Conservation (phyloP, 2,329 filamentous ascomycete genomes). For the Curvularia spicifera region DNA sequence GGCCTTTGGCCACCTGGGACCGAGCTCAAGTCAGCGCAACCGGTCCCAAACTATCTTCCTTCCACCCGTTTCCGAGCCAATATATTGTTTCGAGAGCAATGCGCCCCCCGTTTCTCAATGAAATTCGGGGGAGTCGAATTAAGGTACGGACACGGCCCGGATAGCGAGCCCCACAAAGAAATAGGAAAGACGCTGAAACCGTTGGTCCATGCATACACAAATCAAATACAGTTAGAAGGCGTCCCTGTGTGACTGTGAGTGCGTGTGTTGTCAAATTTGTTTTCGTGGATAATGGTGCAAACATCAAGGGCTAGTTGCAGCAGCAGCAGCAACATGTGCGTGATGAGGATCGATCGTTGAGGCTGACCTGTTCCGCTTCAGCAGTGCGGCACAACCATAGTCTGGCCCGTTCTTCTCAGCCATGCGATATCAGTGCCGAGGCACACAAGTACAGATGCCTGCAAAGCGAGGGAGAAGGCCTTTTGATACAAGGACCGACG, state of each 20-base stretch:
- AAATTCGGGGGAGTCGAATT: slow-evolving; percentile 13
- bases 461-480: background rate
- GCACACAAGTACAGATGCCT: background rate
- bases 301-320: background rate
- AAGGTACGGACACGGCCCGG: slow-evolving; percentile 19
- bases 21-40: slow-evolving; percentile 10
- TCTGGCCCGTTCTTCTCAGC: slow-evolving; percentile 1
- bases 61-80: background rate
- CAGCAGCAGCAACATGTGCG: background rate
- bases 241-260: background rate
- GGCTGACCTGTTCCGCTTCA: slow-evolving; percentile 6
- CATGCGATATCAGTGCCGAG: slow-evolving; percentile 9
- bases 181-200: slow-evolving; percentile 11
- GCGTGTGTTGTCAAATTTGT: background rate
- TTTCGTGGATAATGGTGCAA: slow-evolving; percentile 2
- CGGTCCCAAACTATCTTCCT: background rate
- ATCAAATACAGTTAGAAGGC: slow-evolving; percentile 6
- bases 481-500: slow-evolving; percentile 8
- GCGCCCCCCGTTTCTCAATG: slow-evolving; percentile 2
- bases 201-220: slow-evolving; percentile 11
- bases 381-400: slow-evolving; percentile 2
- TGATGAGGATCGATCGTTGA: slow-evolving; percentile 6
- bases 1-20: slow-evolving; percentile 2
- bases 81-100: slow-evolving; percentile 1
- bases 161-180: slow-evolving; percentile 14